Conservation (phyloP, 176 grass and related monocot genomes). For the Avena eriantha region DNA sequence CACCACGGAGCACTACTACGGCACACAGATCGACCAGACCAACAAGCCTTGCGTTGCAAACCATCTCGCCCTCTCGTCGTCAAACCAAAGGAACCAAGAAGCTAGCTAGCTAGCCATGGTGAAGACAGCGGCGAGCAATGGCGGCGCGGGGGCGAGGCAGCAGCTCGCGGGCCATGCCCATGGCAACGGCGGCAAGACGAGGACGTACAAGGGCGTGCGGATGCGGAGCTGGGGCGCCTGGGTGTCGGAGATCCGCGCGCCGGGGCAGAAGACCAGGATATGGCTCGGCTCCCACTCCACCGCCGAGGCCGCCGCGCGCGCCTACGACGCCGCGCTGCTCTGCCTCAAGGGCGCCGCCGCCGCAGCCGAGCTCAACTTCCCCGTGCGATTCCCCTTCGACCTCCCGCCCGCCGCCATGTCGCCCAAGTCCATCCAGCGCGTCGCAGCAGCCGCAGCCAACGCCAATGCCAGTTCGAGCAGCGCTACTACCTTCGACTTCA, state of each 20-base stretch:
- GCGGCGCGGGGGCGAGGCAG: background rate
- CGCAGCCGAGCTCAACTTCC: conserved; percentile 78
- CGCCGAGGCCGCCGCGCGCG: conserved; percentile 83
- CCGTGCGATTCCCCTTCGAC: conserved; percentile 51
- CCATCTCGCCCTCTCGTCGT: conserved; percentile 30
- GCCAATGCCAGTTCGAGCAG: background rate
- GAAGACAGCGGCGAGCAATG: conserved; percentile 53
- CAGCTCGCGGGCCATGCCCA: background rate
- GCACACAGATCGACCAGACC: background rate
- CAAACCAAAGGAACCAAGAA: background rate
- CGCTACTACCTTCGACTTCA: background rate
- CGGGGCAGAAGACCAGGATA: conserved; percentile 85
- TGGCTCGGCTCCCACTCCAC: conserved; percentile 94
- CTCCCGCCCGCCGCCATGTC: conserved; percentile 58
- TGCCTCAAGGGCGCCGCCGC: conserved; percentile 75
- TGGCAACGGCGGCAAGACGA: conserved; percentile 20
- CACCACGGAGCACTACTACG: background rate
- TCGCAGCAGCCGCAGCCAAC: conserved; percentile 61
- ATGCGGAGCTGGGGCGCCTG: conserved; percentile 97
- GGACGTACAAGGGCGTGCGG: conserved; percentile 86
- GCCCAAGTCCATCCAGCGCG: conserved; percentile 82
- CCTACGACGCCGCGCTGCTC: conserved; percentile 84
- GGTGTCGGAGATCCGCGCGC: conserved; percentile 92
- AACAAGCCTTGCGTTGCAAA: background rate
- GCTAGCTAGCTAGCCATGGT: conserved; percentile 43